These are phyloP conservation scores for Claviceps purpurea DNA, from an alignment of 2,329 filamentous ascomycete genomes.

Conservation along the genomic window DNA sequence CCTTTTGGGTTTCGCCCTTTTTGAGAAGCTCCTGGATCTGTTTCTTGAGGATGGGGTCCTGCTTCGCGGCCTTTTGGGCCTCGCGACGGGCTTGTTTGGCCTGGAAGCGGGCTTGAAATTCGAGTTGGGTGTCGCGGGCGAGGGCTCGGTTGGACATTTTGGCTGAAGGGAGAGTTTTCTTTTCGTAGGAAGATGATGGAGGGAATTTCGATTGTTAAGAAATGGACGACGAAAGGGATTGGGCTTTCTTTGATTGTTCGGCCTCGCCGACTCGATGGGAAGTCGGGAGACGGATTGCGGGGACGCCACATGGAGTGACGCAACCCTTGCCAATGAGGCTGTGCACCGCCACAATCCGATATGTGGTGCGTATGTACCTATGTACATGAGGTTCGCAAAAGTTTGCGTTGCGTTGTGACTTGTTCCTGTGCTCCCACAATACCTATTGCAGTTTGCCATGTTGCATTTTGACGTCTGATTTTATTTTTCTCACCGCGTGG, in stretches of 20 bases:
- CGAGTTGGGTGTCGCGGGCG: conserved; percentile 47
- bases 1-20: conserved; percentile 49
- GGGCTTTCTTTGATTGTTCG: neutral
- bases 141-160: conserved; percentile 46
- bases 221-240: too few species aligned
- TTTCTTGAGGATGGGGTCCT: conserved; percentile 47
- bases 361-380: too few species aligned
- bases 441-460: neutral
- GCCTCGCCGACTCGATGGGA: neutral
- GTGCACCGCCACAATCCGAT: neutral
- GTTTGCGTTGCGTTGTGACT: neutral
- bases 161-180: conserved; percentile 1
- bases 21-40: conserved; percentile 51
- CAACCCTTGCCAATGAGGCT: neutral
- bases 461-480: neutral
- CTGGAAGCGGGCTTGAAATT: conserved; percentile 51
- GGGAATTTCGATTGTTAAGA: too few species aligned
- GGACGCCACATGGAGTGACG: conserved; percentile 8
- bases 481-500: neutral
- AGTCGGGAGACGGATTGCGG: neutral
- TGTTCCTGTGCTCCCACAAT: too few species aligned
- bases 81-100: conserved; percentile 49
- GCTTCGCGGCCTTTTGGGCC: conserved; percentile 46
- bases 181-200: too few species aligned
- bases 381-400: neutral